Conservation (phyloP, 305 asterid genomes). For the Nicotiana rustica region DNA sequence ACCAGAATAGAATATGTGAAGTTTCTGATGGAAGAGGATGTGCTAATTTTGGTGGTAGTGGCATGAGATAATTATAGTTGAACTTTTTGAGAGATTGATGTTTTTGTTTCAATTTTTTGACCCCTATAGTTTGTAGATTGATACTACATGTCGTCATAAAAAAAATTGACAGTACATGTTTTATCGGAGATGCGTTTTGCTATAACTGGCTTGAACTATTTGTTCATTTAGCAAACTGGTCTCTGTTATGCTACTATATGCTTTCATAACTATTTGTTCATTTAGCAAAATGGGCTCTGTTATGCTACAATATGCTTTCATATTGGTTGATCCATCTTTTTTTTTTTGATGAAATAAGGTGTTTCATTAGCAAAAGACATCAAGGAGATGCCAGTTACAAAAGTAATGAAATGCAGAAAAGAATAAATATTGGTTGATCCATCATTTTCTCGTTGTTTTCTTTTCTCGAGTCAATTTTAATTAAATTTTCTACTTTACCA, state of each 20-base stretch:
- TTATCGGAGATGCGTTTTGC: background rate
- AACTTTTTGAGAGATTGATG: background rate
- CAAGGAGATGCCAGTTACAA: too few species aligned
- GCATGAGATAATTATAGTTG: background rate
- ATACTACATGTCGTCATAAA: background rate
- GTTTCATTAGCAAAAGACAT: too few species aligned
- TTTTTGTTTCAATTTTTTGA: background rate
- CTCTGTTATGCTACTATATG: background rate
- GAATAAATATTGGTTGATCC: background rate
- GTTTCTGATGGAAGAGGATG: conserved; percentile 5
- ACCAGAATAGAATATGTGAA: background rate
- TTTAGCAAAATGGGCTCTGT: background rate
- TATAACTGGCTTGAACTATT: conserved; percentile 7
- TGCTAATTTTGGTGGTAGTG: conserved; percentile 4
- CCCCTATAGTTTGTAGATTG: background rate
- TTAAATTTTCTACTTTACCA: background rate
- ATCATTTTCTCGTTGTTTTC: conserved; percentile 6
- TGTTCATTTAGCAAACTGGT: background rate
- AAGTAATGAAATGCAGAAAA: too few species aligned
- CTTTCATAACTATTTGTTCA: background rate
- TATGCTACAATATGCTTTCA: conserved; percentile 3
- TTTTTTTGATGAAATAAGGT: background rate
- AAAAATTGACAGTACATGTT: background rate
- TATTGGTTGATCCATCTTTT: conserved; percentile 12
- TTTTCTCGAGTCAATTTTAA: background rate